These are phyloP conservation scores for Piromyces finnis DNA, from an alignment of 192 early-diverging fungal genomes.

Conservation along the genomic window DNA sequence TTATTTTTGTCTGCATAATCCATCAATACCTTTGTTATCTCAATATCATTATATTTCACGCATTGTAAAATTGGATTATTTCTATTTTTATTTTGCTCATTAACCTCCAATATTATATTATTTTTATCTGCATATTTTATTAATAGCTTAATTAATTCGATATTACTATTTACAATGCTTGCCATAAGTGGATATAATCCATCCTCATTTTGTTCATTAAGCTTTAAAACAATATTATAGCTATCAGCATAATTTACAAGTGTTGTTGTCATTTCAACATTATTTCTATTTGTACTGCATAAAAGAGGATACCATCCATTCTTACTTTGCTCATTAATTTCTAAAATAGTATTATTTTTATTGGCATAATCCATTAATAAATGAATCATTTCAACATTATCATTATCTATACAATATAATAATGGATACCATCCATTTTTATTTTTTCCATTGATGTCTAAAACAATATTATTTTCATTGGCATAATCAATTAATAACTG, in stretches of 20 bases:
- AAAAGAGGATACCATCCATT: not conserved
- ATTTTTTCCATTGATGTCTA: not conserved
- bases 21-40: not conserved
- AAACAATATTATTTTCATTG: not conserved
- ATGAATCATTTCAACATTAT: not conserved
- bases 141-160: not conserved
- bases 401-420: not conserved
- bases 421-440: not conserved
- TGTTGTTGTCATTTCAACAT: not conserved
- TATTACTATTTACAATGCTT: not conserved
- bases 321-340: not conserved
- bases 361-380: not conserved
- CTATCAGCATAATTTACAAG: not conserved
- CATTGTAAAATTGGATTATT: not conserved
- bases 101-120: not conserved
- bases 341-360: not conserved
- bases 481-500: not conserved
- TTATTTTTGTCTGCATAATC: not conserved
- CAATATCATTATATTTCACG: not conserved
- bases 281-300: not conserved
- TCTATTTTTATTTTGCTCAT: not conserved
- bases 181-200: not conserved
- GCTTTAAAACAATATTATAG: not conserved
- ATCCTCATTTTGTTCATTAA: not conserved
- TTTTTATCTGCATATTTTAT: not conserved